Conservation (phyloP, 345 rosid genomes). For the Aethionema arabicum region DNA sequence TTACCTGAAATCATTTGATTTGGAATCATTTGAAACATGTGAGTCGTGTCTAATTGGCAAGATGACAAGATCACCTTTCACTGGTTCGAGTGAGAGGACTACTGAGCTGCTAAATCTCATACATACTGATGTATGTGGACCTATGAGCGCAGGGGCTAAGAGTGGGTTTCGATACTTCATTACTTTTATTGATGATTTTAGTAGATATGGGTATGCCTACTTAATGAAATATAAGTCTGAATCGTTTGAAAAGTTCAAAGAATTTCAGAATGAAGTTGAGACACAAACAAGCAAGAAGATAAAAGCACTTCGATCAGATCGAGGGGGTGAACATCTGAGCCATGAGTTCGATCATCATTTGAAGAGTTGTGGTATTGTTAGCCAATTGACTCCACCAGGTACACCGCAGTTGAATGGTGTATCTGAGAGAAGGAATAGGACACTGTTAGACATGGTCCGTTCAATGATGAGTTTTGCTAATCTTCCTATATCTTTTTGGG, state of each 20-base stretch:
- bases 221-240: conserved; percentile 5
- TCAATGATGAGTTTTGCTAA: background rate
- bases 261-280: conserved; percentile 21
- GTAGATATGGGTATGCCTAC: conserved; percentile 13
- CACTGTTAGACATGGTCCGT: conserved; percentile 18
- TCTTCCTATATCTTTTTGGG: background rate
- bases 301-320: conserved; percentile 20
- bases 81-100: too few relatives aligned
- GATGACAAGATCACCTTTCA: too few relatives aligned
- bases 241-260: conserved; percentile 12
- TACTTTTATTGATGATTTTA: conserved; percentile 1
- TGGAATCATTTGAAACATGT: too few relatives aligned
- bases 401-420: conserved; percentile 14
- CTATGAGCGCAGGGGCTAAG: background rate
- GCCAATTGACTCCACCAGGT: too few relatives aligned
- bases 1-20: too few relatives aligned
- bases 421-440: conserved; percentile 1
- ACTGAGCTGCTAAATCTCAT: too few relatives aligned
- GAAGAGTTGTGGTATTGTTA: conserved; percentile 1
- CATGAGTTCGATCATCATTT: conserved; percentile 22
- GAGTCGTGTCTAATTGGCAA: too few relatives aligned
- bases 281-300: conserved; percentile 21
- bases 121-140: conserved; percentile 20
- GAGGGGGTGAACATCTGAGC: conserved; percentile 22
- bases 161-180: conserved; percentile 2